A percentile compares a stretch with the other conserved stretches of the same genome.
These are phyloP conservation scores for Pyrenophora teres DNA, from an alignment of 2,329 filamentous ascomycete species.

Conservation along the genomic window DNA sequence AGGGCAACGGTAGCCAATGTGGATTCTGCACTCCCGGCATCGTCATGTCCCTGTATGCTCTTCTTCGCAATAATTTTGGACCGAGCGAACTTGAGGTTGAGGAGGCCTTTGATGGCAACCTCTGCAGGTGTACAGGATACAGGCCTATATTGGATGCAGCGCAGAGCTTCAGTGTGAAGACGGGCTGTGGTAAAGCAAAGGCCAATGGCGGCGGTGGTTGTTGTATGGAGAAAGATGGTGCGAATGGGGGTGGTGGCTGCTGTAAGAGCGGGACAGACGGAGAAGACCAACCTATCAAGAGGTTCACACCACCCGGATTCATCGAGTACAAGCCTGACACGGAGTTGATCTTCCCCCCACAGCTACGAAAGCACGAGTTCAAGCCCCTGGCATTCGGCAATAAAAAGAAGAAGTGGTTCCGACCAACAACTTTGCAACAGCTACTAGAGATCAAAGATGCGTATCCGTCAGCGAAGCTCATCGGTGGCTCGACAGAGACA, in stretches of 20 bases:
- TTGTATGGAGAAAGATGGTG: conserved; percentile 66
- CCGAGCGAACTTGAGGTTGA: conserved; percentile 85
- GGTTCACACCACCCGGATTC: conserved; percentile 85
- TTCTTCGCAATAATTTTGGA: conserved; percentile 79
- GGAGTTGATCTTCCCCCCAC: conserved; percentile 90
- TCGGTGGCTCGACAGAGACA: conserved; percentile 94
- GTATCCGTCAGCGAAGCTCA: conserved; percentile 87
- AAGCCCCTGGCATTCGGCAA: conserved; percentile 87
- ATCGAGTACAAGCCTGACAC: conserved; percentile 94
- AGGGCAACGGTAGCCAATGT: conserved; percentile 89
- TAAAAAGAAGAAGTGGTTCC: conserved; percentile 91
- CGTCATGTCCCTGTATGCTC: conserved; percentile 94
- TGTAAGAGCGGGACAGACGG: conserved; percentile 42
- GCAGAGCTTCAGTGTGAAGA: conserved; percentile 76
- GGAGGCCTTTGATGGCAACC: conserved; percentile 95
- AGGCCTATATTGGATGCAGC: conserved; percentile 92
- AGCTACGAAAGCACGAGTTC: conserved; percentile 80
- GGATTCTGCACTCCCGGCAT: conserved; percentile 97
- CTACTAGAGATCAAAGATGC: conserved; percentile 88
- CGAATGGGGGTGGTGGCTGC: conserved; percentile 51
- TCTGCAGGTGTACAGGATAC: conserved; percentile 95
- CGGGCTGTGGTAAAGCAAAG: conserved; percentile 60
- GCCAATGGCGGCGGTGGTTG: conserved; percentile 68
- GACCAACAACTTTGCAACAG: conserved; percentile 84
- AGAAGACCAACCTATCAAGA: conserved; percentile 55